Evolutionary conservation across 192 early-diverging fungal species (phyloP), one percentile per base, ranked within the genome.

Genomic region (Dispira parvispora): DNA sequence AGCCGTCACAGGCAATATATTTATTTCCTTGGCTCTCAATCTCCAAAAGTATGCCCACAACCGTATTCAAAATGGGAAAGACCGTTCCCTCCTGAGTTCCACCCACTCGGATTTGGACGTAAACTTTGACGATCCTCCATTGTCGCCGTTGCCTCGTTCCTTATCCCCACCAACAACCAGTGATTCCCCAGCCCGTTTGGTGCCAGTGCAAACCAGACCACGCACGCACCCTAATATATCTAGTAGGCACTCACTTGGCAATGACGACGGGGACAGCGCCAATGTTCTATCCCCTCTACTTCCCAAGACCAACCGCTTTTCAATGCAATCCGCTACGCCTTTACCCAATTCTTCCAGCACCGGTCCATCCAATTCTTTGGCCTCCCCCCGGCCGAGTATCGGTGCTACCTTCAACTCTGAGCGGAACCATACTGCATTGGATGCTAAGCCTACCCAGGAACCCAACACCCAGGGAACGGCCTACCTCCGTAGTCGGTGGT

Each of bases 11-110:
- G 82, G 82, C 44, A 84, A 84, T 68, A 73, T 81, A 58, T 69
- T 82, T 23, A 88, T 88, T 25, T 86, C 84, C 4, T 68, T 81
- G 8, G 84, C 84, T 0, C 73, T 88, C 44, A 88, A 88, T 66
- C 63, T 88, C 21, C 86, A 88, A 69, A 88, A 88, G 61, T 69
- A 77, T 47, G 84, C 83, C 18, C 73, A 61, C 43, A 61, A 61
- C 64, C 69, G 76, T 28, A 53, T 72, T 23, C 62, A 75, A 50
- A 61, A 23, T 12, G 14, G 14, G 32, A 46, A 52, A 26, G 46
- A 23, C 46, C 43, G 28, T 18, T 16, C 12, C 28, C 21, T 21
- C 42, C 11, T 42, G 8, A 13, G 10, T 65, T n/a, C 43, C 45
- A 43, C 45, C 10, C 50, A n/a, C 26, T 52, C 50, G 18, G 26